Percentiles rank a stretch among this genome's conserved stretches.
Conservation (phyloP, 305 asterid genomes). For the Fraxinus nigra region DNA sequence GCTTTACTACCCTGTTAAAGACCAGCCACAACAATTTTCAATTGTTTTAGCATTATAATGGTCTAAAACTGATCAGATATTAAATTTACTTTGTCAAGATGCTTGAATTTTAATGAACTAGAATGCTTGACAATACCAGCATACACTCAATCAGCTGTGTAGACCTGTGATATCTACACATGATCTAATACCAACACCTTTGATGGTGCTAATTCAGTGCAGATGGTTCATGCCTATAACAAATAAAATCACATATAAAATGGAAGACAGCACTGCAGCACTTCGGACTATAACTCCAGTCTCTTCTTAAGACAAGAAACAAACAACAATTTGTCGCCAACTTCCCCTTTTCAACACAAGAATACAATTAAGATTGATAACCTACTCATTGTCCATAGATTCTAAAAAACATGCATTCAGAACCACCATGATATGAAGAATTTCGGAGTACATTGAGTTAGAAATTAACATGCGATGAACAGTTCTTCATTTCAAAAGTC, state of each 20-base stretch:
- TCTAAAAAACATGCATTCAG: background rate
- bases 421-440: background rate
- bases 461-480: background rate
- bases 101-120: background rate
- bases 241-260: background rate
- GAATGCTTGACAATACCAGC: background rate
- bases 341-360: background rate
- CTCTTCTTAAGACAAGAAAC: background rate
- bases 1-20: slow-evolving; percentile 67
- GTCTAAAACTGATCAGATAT: background rate
- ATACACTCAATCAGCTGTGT: background rate
- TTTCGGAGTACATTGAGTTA: background rate
- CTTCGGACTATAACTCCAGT: background rate
- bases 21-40: slow-evolving; percentile 13
- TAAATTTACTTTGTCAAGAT: background rate
- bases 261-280: background rate
- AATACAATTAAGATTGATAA: background rate
- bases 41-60: background rate
- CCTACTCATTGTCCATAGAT: background rate
- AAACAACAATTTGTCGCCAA: background rate
- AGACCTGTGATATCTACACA: background rate
- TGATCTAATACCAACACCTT: background rate
- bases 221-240: background rate
- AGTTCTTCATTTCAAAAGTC: background rate
- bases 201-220: background rate